phyloP scores from a whole-genome alignment of 2,329 filamentous ascomycete species.

The Beauveria sp. region DNA sequence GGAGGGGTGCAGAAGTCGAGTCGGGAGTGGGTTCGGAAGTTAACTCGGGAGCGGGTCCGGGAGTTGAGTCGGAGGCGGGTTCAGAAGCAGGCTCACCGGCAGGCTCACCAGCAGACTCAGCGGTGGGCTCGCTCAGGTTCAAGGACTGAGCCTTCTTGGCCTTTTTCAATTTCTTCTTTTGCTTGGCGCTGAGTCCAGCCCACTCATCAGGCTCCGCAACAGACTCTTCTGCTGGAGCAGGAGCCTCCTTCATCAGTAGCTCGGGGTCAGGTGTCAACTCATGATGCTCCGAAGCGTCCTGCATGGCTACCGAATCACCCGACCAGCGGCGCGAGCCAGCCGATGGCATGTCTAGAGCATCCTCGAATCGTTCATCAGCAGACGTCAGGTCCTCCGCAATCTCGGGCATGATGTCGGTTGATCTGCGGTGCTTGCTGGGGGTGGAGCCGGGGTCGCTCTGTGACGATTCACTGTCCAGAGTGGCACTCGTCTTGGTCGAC shows the following conservation, averaged over 20 bases:
- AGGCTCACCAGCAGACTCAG: neutral
- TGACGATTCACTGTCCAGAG: slow-evolving; percentile 16
- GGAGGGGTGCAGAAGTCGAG: neutral
- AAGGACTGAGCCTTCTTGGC: slow-evolving; percentile 15
- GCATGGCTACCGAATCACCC: slow-evolving; percentile 13
- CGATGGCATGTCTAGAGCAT: slow-evolving; percentile 22
- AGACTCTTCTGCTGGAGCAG: slow-evolving; percentile 1
- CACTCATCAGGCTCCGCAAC: slow-evolving; percentile 6
- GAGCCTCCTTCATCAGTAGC: neutral
- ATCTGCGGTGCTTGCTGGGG: slow-evolving; percentile 17
- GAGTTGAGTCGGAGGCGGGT: neutral
- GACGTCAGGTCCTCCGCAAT: slow-evolving; percentile 25
- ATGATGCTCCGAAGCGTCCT: slow-evolving; percentile 5
- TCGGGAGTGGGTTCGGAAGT: neutral
- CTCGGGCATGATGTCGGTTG: slow-evolving; percentile 15
- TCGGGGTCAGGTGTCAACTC: slow-evolving; percentile 10
- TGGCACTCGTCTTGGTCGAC: slow-evolving; percentile 22
- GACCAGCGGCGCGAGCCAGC: slow-evolving; percentile 9
- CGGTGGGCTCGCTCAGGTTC: neutral
- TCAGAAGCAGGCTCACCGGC: neutral
- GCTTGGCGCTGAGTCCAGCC: slow-evolving; percentile 14
- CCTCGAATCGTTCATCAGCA: slow-evolving; percentile 29
- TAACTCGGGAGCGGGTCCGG: neutral
- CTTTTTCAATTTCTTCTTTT: slow-evolving; percentile 21
- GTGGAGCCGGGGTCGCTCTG: slow-evolving; percentile 19